phyloP scores from a whole-genome alignment of 768 basidiomycete species.

The Terana coerulea region DNA sequence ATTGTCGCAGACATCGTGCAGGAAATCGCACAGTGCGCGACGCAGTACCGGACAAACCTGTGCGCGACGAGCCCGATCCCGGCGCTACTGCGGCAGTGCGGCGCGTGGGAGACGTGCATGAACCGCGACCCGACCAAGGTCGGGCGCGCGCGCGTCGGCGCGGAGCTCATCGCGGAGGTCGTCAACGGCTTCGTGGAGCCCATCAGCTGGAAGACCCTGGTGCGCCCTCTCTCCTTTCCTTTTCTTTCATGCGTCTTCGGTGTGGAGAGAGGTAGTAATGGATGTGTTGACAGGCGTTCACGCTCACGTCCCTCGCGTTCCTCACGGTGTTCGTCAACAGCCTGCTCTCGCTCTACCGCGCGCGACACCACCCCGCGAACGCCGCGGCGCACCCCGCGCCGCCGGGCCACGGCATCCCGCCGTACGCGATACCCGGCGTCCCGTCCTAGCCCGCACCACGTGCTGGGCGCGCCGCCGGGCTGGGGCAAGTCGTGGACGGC shows the following conservation, averaged over 20 bases:
- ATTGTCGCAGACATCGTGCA: slow-evolving; percentile 67
- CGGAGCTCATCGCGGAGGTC: slow-evolving; percentile 94
- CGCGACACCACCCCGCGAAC: slow-evolving; percentile 43
- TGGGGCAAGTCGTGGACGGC: slow-evolving; percentile 41
- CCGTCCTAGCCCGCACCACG: slow-evolving; percentile 47
- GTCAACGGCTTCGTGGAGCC: slow-evolving; percentile 96
- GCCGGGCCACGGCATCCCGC: slow-evolving; percentile 30
- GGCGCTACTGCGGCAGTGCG: slow-evolving; percentile 84
- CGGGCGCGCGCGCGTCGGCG: slow-evolving; percentile 85
- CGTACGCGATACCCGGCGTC: slow-evolving; percentile 24
- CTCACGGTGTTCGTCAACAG: slow-evolving; percentile 78
- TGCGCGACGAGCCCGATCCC: slow-evolving; percentile 77
- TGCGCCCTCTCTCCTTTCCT: slow-evolving; percentile 34
- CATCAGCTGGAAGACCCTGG: slow-evolving; percentile 96
- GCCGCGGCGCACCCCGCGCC: slow-evolving; percentile 16
- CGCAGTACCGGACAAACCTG: slow-evolving; percentile 76
- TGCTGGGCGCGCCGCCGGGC: slow-evolving; percentile 44
- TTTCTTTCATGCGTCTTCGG: slow-evolving; percentile 1
- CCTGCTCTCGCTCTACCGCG: slow-evolving; percentile 73
- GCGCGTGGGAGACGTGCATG: slow-evolving; percentile 93
- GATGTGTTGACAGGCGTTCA: slow-evolving; percentile 51
- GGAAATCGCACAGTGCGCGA: slow-evolving; percentile 85
- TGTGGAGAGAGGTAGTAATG: too few relatives aligned
- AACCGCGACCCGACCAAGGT: slow-evolving; percentile 87
- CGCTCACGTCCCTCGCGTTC: slow-evolving; percentile 71